A percentile compares a stretch with the other conserved stretches of the same genome.
These are phyloP conservation scores for Paraphoma chrysanthemicola DNA, from an alignment of 2,329 filamentous ascomycete species.

Conservation along the genomic window DNA sequence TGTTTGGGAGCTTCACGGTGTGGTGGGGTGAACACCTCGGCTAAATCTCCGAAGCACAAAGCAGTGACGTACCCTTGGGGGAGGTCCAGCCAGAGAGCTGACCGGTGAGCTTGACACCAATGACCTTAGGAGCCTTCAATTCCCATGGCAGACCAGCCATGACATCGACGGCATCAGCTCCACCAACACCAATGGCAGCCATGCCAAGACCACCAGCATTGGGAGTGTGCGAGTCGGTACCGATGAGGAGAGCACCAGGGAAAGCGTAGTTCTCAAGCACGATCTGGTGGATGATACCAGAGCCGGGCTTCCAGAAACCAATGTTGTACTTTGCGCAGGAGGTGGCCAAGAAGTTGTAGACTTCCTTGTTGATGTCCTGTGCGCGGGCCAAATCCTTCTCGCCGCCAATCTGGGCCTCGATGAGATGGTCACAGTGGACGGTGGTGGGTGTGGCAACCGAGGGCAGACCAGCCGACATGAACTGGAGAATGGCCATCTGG, in stretches of 20 bases:
- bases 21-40: conserved; percentile 5
- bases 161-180: conserved; percentile 97
- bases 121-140: conserved; percentile 95
- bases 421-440: conserved; percentile 99
- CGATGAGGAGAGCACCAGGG: conserved; percentile 96
- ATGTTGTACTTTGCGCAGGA: conserved; percentile 99
- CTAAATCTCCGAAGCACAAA: conserved; percentile 1
- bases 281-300: conserved; percentile 99
- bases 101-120: conserved; percentile 95
- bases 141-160: conserved; percentile 98
- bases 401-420: conserved; percentile 94
- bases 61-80: conserved; percentile 75
- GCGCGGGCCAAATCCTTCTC: conserved; percentile 92
- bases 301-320: conserved; percentile 98
- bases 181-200: conserved; percentile 93
- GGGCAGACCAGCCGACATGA: conserved; percentile 98
- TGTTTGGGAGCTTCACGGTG: neutral
- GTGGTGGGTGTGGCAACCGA: conserved; percentile 92
- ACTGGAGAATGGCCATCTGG: conserved; percentile 99
- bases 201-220: conserved; percentile 97
- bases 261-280: conserved; percentile 99
- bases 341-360: conserved; percentile 94
- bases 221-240: conserved; percentile 96
- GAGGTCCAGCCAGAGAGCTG: conserved; percentile 88
- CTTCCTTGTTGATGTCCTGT: conserved; percentile 95